Base-by-base conservation (phyloP, 2,329 filamentous ascomycete genomes). In the Diplodia seriata region DNA sequence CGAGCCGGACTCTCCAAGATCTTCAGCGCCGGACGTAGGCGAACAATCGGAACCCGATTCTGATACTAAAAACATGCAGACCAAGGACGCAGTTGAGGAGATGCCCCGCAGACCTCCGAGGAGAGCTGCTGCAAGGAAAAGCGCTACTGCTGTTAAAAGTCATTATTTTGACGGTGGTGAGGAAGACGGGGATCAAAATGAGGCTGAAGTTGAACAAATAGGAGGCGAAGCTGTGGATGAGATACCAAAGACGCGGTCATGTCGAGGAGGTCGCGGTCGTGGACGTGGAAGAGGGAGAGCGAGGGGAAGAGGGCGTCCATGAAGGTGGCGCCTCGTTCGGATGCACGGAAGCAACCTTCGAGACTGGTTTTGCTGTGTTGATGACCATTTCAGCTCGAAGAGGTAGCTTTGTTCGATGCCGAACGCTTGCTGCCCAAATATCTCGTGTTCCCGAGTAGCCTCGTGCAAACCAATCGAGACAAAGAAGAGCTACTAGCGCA, bases 61-160 rank as follows among this genome's bases (percentile, higher is more conserved):
- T 7, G 47, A 18, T 36, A 43, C 11, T 40, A 20, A 50, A 29
- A 18, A 8, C 29, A 64, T 20, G n/a, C 23, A 29, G 7, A 20
- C 2, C 8, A 38, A 23, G 31, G n/a, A 14, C 7, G 26, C 12
- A 1, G 33, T 14, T 23, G 20, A 61, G 31, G 36, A 62, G 8
- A 53, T 43, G 14, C 33, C 65, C n/a, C 57, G 68, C 2, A 23
- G 47, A 14, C 23, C 38, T 12, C 68, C 68, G 15, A 61, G 43
- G 38, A 66, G 70, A 6, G 20, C 59, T 14, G 68, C 70, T 14
- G 69, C 68, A 31, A 43, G 67, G 18, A 70, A 69, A 14, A 70
- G 70, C 29, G 64, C 65, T 15, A 56, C 62, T 1, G 70, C 70
- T 33, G 63, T 70, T 12, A 64, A 65, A 26, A 71, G 70, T 26